phyloP scores from a whole-genome alignment of 2,329 filamentous ascomycete genomes.

The Shiraia bambusicola region DNA sequence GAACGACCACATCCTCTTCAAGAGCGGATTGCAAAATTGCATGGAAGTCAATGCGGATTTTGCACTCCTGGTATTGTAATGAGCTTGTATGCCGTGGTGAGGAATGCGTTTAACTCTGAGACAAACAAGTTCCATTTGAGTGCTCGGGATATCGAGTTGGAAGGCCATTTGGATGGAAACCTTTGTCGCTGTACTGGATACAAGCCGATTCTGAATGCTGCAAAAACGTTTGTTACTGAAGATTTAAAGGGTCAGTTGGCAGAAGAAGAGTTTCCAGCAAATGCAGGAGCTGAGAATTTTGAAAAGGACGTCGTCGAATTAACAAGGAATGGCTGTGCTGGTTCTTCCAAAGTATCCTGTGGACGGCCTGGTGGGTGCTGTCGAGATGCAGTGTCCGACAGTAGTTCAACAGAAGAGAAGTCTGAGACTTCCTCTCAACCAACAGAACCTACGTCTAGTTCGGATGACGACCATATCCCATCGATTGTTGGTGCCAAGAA shows the following conservation, averaged over 20 bases:
- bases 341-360: conserved; percentile 33
- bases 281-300: conserved; percentile 42
- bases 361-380: conserved; percentile 43
- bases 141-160: conserved; percentile 40
- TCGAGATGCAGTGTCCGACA: conserved; percentile 35
- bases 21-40: conserved; percentile 83
- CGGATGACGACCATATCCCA: conserved; percentile 33
- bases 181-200: conserved; percentile 94
- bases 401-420: conserved; percentile 30
- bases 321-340: conserved; percentile 25
- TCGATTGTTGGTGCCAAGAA: conserved; percentile 25
- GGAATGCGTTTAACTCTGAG: conserved; percentile 59
- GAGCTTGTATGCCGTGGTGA: conserved; percentile 80
- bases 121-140: conserved; percentile 38
- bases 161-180: conserved; percentile 78
- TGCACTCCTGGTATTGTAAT: conserved; percentile 97
- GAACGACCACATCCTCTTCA: conserved; percentile 84
- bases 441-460: conserved; percentile 28
- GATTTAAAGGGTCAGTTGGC: conserved; percentile 49
- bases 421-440: conserved; percentile 30
- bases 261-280: conserved; percentile 53
- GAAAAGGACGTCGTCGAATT: conserved; percentile 31
- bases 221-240: conserved; percentile 76
- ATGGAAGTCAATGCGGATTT: conserved; percentile 92
- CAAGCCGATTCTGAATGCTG: conserved; percentile 86